phyloP scores from a whole-genome alignment of 257 asterid genomes.

The Craterostigma plantagineum region DNA sequence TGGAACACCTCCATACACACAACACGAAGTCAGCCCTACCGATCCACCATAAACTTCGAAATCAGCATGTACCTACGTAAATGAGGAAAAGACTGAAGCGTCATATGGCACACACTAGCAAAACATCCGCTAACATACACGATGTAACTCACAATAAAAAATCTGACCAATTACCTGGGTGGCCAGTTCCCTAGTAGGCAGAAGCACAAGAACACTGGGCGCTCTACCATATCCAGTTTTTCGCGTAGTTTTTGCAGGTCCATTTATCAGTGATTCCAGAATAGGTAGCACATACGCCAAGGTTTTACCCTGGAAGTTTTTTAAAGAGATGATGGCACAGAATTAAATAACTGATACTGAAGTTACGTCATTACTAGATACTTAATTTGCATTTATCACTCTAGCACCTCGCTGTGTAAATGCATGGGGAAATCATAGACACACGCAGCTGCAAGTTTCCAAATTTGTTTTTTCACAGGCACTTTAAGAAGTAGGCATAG shows the following conservation, averaged over 20 bases:
- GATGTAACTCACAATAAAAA: background rate
- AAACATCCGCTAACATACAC: background rate
- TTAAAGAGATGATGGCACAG: too few species aligned
- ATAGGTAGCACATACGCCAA: constrained; percentile 89
- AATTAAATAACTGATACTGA: too few species aligned
- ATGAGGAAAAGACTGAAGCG: background rate
- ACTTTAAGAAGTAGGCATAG: too few species aligned
- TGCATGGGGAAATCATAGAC: too few species aligned
- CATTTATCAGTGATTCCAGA: constrained; percentile 68
- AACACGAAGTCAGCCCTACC: constrained; percentile 59
- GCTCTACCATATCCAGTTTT: constrained; percentile 69
- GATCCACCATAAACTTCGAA: constrained; percentile 65
- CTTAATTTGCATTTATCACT: too few species aligned
- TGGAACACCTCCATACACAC: constrained; percentile 79
- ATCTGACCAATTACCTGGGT: constrained; percentile 46
- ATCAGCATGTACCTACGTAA: constrained; percentile 46
- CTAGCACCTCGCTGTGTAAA: too few species aligned
- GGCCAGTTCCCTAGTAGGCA: constrained; percentile 96
- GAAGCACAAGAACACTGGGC: constrained; percentile 82
- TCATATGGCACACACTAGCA: background rate
- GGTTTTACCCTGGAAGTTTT: constrained; percentile 55
- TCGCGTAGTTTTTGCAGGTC: constrained; percentile 33
- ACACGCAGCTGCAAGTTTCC: too few species aligned
- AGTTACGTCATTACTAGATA: too few species aligned
- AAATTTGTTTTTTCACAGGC: too few species aligned